These are phyloP conservation scores for Colletotrichum tropicicola DNA, from an alignment of 2,329 filamentous ascomycete genomes.

Conservation along the genomic window DNA sequence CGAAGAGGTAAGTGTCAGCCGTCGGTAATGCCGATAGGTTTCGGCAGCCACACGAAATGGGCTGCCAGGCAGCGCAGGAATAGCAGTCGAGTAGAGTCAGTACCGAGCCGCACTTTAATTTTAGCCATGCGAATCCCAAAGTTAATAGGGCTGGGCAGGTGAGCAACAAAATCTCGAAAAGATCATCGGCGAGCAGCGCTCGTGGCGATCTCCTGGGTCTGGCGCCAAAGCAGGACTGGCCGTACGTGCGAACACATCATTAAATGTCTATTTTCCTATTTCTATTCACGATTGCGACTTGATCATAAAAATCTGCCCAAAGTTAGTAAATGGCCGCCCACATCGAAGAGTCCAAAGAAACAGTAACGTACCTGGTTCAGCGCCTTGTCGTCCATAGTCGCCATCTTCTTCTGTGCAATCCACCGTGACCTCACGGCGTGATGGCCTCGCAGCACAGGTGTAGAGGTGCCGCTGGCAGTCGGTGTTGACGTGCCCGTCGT, in stretches of 20 bases:
- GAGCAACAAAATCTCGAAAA: no score
- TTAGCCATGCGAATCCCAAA: no score
- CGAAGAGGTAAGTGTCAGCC: no score
- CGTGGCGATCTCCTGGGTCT: no score
- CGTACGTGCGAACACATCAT: neutral
- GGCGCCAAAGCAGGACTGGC: neutral
- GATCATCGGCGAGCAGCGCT: no score
- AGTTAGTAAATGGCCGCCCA: slow-evolving; percentile 31
- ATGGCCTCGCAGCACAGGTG: slow-evolving; percentile 60
- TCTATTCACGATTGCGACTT: slow-evolving; percentile 47
- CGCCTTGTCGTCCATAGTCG: slow-evolving; percentile 81
- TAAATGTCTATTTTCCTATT: neutral
- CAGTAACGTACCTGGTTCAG: slow-evolving; percentile 77
- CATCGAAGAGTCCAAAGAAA: neutral
- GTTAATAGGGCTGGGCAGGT: no score
- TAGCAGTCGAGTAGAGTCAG: no score
- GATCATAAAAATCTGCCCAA: slow-evolving; percentile 73
- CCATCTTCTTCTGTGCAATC: slow-evolving; percentile 88
- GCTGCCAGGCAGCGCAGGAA: no score
- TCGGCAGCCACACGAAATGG: no score
- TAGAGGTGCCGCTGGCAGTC: slow-evolving; percentile 55
- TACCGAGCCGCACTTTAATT: no score
- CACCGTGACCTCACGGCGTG: slow-evolving; percentile 82
- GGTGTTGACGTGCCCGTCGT: slow-evolving; percentile 49
- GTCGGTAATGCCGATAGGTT: no score